These are phyloP conservation scores for Austroboletus rostrupii DNA, from an alignment of 1,284 basidiomycete genomes.

Conservation along the genomic window DNA sequence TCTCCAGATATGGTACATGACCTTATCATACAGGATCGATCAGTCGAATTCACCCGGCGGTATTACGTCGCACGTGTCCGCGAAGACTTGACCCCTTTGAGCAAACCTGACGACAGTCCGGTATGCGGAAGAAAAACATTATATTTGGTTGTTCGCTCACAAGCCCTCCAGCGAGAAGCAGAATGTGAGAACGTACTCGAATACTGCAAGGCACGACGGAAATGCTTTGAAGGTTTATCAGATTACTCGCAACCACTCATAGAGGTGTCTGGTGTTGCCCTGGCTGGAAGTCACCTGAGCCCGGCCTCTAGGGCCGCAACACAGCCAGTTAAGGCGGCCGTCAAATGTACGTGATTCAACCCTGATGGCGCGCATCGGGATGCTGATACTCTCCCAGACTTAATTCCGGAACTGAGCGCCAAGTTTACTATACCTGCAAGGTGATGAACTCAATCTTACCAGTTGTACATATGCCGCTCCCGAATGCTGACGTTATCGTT, in stretches of 20 bases:
- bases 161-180: slow-evolving; percentile 50
- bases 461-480: slow-evolving; percentile 14
- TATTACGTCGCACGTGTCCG: slow-evolving; percentile 56
- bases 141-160: slow-evolving; percentile 11
- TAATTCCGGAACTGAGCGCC: slow-evolving; percentile 73
- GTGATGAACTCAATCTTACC: slow-evolving; percentile 36
- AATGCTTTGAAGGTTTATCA: slow-evolving; percentile 57
- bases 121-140: slow-evolving; percentile 39
- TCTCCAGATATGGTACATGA: slow-evolving; percentile 48
- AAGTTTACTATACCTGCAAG: slow-evolving; percentile 72
- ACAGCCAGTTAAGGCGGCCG: slow-evolving; percentile 36
- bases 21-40: slow-evolving; percentile 68
- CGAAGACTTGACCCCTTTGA: slow-evolving; percentile 65
- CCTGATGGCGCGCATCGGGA: slow-evolving; percentile 18
- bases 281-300: slow-evolving; percentile 53
- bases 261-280: slow-evolving; percentile 54
- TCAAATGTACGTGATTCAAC: slow-evolving; percentile 45
- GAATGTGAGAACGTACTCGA: slow-evolving; percentile 56
- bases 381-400: slow-evolving; percentile 43
- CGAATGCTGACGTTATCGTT: slow-evolving; percentile 24
- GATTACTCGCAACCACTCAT: slow-evolving; percentile 68
- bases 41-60: slow-evolving; percentile 71
- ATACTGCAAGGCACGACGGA: slow-evolving; percentile 56
- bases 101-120: slow-evolving; percentile 59
- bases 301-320: slow-evolving; percentile 37